Base-by-base conservation (phyloP, 2,329 filamentous ascomycete species). In the Nothopassalora personata region DNA sequence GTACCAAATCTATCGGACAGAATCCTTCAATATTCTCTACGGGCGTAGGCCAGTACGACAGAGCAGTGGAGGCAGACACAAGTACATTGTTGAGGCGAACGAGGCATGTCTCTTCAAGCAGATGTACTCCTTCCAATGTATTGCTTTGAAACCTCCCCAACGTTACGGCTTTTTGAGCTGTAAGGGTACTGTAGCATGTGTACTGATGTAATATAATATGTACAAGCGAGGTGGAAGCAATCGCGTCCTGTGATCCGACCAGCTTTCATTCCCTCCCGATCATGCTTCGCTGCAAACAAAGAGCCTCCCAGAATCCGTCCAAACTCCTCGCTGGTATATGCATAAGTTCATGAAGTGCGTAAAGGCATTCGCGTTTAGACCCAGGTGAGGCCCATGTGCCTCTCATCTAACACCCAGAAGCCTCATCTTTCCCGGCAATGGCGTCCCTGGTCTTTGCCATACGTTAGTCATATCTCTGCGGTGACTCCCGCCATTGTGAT, bases 261-360 rank as follows among this genome's bases (percentile, higher is more conserved):
- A 7, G 28, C 46, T 27, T 43, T 45, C 52, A 13, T 28, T 6
- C 18, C 28, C 31, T 33, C 18, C n/a, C 51, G 34, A 19, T 28
- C 34, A 53, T 53, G 52, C 23, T 45, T 54, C 52, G 52, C 52
- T 54, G 39, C 28, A 46, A 54, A 31, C 13, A 45, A 28, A 54
- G 10, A 43, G 36, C 34, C 36, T 30, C 36, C 23, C 52, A 15
- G 23, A 46, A 46, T 27, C 49, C 39, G 31, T 19, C 36, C 30
- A 36, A 54, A 23, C 52, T 31, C 49, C 57, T 52, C 49, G 53
- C 54, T 59, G 33, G 27, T 49, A 28, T 49, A 47, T 27, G 46
- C 46, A 49, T 49, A n/a, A 11, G 10, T 49, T 28, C 46, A 31
- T 52, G 52, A 54, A 55, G 48, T 39, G 36, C 46, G 31, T 36